phyloP scores from a whole-genome alignment of 768 basidiomycete species.

The Amanita muscaria region DNA sequence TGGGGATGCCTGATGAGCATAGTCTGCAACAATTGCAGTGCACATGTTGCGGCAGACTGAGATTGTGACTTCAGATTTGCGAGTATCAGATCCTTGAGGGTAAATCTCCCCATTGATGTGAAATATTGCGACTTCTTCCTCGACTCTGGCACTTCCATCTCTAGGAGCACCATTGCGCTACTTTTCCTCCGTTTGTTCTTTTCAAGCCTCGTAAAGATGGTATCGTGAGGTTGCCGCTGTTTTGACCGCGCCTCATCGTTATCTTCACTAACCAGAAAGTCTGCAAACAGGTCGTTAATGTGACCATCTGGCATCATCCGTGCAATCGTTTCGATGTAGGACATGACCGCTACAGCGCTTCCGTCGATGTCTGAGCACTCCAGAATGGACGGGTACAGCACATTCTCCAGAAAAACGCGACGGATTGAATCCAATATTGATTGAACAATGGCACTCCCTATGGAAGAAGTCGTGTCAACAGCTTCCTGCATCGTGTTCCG shows the following conservation, averaged over 20 bases:
- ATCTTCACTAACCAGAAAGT: slow-evolving; percentile 80
- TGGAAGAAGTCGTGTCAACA: slow-evolving; percentile 51
- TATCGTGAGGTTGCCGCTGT: slow-evolving; percentile 29
- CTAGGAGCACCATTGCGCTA: slow-evolving; percentile 84
- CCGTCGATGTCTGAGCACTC: slow-evolving; percentile 91
- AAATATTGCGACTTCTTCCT: slow-evolving; percentile 72
- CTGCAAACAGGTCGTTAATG: slow-evolving; percentile 61
- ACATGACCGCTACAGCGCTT: slow-evolving; percentile 94
- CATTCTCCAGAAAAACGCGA: slow-evolving; percentile 83
- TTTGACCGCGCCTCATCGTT: slow-evolving; percentile 50
- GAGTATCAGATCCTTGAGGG: slow-evolving; percentile 80
- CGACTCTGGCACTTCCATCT: slow-evolving; percentile 73
- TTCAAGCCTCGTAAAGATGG: slow-evolving; percentile 26
- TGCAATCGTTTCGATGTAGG: slow-evolving; percentile 87
- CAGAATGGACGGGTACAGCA: slow-evolving; percentile 85
- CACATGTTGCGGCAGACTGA: slow-evolving; percentile 60
- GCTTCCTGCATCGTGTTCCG: slow-evolving; percentile 47
- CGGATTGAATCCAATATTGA: slow-evolving; percentile 79
- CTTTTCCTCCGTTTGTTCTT: slow-evolving; percentile 64
- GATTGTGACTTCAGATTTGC: slow-evolving; percentile 67
- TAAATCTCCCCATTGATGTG: slow-evolving; percentile 82
- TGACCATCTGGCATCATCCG: slow-evolving; percentile 61
- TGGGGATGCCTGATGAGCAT: slow-evolving; percentile 64
- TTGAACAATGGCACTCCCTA: slow-evolving; percentile 76
- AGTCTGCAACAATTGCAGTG: slow-evolving; percentile 73